These are phyloP conservation scores for Passiflora organensis DNA, from an alignment of 345 rosid species.

Conservation along the genomic window DNA sequence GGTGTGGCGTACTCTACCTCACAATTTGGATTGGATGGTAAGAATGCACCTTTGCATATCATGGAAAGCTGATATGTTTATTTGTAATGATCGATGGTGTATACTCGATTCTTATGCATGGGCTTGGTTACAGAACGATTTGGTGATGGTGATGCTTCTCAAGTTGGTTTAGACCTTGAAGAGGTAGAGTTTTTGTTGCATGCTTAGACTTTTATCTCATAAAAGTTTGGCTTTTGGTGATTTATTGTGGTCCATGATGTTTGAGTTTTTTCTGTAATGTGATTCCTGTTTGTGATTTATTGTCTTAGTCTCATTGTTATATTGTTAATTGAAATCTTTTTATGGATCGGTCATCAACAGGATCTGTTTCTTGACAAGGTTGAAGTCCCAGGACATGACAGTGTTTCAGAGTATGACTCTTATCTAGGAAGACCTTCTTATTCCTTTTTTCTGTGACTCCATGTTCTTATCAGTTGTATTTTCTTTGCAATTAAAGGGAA, in stretches of 20 bases:
- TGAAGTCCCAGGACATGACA: conserved; percentile 38
- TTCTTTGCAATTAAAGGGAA: too few relatives aligned
- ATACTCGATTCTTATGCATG: conserved; percentile 1
- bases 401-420: conserved; percentile 46
- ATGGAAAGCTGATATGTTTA: conserved; percentile 14
- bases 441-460: neutral
- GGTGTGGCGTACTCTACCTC: conserved; percentile 89
- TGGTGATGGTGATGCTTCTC: conserved; percentile 96
- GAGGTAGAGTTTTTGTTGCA: conserved; percentile 55
- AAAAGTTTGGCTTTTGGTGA: too few relatives aligned
- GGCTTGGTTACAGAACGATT: conserved; percentile 78
- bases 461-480: neutral
- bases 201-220: too few relatives aligned
- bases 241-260: too few relatives aligned
- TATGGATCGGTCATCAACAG: conserved; percentile 38
- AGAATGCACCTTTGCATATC: conserved; percentile 24
- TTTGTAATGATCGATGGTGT: neutral
- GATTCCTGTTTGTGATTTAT: neutral
- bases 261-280: too few relatives aligned
- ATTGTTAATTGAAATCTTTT: conserved; percentile 6
- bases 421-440: neutral
- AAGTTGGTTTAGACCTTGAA: conserved; percentile 82
- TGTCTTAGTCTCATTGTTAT: neutral
- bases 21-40: conserved; percentile 96
- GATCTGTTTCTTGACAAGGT: conserved; percentile 61